A percentile compares a stretch with the other conserved stretches of the same genome.
These are phyloP conservation scores for Alisma plantagoaquatica DNA, from an alignment of 106 monocot species.

Conservation along the genomic window DNA sequence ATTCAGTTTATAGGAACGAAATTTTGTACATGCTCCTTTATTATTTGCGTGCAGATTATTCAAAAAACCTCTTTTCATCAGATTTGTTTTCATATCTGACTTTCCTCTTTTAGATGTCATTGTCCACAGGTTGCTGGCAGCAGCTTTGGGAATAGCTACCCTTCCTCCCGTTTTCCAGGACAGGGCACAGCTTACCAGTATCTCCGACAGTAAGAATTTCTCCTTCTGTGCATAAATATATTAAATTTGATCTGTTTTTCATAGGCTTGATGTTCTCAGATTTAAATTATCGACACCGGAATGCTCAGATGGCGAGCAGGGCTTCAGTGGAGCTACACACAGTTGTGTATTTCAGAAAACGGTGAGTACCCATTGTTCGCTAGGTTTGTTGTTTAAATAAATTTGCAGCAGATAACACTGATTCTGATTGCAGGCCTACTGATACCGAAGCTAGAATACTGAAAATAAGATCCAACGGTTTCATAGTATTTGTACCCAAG, in stretches of 20 bases:
- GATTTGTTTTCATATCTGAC: no score
- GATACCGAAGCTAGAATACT: conserved; percentile 92
- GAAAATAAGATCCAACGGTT: conserved; percentile 92
- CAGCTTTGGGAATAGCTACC: conserved; percentile 74
- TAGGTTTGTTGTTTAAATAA: not conserved
- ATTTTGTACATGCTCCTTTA: no score
- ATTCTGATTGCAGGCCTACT: conserved; percentile 48
- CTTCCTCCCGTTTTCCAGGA: conserved; percentile 91
- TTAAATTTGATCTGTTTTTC: no score
- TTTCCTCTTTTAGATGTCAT: conserved; percentile 69
- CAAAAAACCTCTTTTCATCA: no score
- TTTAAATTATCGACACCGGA: conserved; percentile 92
- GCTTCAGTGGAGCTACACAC: conserved; percentile 97
- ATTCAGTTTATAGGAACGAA: no score
- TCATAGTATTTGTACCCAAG: conserved; percentile 98
- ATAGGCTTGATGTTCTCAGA: no score
- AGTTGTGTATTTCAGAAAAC: conserved; percentile 79
- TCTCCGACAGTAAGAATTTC: conserved; percentile 89
- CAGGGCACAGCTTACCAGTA: conserved; percentile 52
- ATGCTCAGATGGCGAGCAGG: conserved; percentile 98
- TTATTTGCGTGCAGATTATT: no score
- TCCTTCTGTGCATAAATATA: no score
- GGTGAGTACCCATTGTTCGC: conserved; percentile 26
- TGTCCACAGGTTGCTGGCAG: conserved; percentile 94
- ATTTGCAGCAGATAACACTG: not conserved